Base-by-base conservation (phyloP, 1,139 yeast species). In the Nakaseomyces delphensis region DNA sequence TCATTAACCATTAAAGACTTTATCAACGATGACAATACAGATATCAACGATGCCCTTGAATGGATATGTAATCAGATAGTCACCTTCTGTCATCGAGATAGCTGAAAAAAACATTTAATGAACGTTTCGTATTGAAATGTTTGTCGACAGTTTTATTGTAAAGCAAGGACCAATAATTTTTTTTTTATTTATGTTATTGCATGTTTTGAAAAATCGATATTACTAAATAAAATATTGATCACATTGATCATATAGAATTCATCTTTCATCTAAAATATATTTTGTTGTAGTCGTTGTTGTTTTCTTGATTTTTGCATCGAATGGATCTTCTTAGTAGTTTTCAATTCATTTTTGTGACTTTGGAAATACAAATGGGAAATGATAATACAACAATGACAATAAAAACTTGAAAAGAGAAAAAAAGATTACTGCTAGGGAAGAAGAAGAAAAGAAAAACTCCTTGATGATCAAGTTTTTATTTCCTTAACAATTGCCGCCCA, bases 31-130 rank as follows among this genome's bases (percentile, higher is more conserved):
- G 59, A 62, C 14, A 49, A 42, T 18, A 44, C 47, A 10, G 43
- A 53, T 3, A 59, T 65, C 31, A 46, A 47, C 11, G 54, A 51
- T 3, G 50, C 62, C 4, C 38, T 65, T 13, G 23, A 41, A 10
- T 63, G 66, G 65, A 54, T 60, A 9, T 45, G 53, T 13, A 48
- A 54, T n/a, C 41, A 48, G 25, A 49, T 60, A 33, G 40, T 48
- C 16, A 11, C 39, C 2, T 32, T 13, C 13, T 43, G 45, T 21
- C 21, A n/a, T 7, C 4, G 19, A 10, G 25, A 23, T 7, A 23
- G 7, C 16, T 14, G 7, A 30, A 16, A 30, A 7, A 14, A 27
- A 9, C 5, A 8, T 13, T 6, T 5, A 9, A 27, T 8, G 8
- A 10, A 9, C 13, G 5, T 27, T 27, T 27, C n/a, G 8, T 10